These are phyloP conservation scores for Diaporthe caulivora DNA, from an alignment of 2,329 filamentous ascomycete species.

Conservation along the genomic window DNA sequence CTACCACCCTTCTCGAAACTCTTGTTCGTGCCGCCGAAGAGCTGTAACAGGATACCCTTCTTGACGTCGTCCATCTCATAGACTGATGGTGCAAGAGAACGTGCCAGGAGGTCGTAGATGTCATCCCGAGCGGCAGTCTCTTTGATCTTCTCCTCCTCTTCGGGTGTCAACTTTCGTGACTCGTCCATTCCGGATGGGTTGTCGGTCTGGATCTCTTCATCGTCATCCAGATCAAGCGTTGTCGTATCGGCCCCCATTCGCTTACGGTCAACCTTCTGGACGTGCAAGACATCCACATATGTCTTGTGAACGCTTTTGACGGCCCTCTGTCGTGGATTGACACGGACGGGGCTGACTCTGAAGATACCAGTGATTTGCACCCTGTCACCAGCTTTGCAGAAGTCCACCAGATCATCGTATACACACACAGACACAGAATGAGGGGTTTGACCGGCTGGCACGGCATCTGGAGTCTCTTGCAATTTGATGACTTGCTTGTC, in stretches of 20 bases:
- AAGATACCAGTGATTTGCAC: conserved; percentile 98
- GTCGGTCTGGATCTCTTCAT: conserved; percentile 71
- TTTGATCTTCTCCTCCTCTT: conserved; percentile 91
- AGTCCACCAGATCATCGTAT: conserved; percentile 96
- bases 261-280: conserved; percentile 96
- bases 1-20: conserved; percentile 96
- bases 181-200: conserved; percentile 80
- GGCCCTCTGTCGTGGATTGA: conserved; percentile 92
- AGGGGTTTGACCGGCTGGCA: conserved; percentile 95
- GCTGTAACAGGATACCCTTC: conserved; percentile 95
- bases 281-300: conserved; percentile 93
- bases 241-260: conserved; percentile 91
- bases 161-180: conserved; percentile 82
- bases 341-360: conserved; percentile 90
- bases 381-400: conserved; percentile 97
- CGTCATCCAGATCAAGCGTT: conserved; percentile 86
- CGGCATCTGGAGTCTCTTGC: conserved; percentile 94
- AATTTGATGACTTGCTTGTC: conserved; percentile 99
- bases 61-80: conserved; percentile 99
- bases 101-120: conserved; percentile 91
- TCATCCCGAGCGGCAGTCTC: conserved; percentile 83
- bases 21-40: conserved; percentile 98
- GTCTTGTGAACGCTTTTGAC: conserved; percentile 98
- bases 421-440: conserved; percentile 97
- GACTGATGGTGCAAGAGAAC: conserved; percentile 92